phyloP scores from a whole-genome alignment of 2,329 filamentous ascomycete species.

The Fusarium poae region DNA sequence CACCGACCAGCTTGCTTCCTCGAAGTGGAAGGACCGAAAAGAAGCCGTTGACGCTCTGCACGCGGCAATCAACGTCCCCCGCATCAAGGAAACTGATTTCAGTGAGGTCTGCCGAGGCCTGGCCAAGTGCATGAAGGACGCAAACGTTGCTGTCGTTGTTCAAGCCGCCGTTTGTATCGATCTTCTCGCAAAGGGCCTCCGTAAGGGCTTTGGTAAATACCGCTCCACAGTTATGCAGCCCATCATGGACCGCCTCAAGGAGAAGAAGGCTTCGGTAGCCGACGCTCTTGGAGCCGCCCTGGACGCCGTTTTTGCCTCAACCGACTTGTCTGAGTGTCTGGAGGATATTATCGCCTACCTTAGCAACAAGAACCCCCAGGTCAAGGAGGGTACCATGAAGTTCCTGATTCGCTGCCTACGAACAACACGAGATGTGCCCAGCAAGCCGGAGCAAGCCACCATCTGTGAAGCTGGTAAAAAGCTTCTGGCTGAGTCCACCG shows the following conservation, averaged over 20 bases:
- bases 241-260: constrained; percentile 95
- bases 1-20: constrained; percentile 83
- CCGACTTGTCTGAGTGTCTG: constrained; percentile 84
- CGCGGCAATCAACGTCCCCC: constrained; percentile 81
- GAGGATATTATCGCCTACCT: constrained; percentile 89
- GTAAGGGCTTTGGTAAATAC: constrained; percentile 83
- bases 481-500: constrained; percentile 88
- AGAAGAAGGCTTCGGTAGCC: constrained; percentile 91
- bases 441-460: constrained; percentile 83
- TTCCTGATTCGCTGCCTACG: constrained; percentile 91
- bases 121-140: constrained; percentile 98
- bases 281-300: constrained; percentile 89
- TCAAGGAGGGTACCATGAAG: constrained; percentile 94
- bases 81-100: constrained; percentile 92
- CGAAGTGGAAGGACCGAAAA: constrained; percentile 99
- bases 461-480: constrained; percentile 94
- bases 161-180: constrained; percentile 95
- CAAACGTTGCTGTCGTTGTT: constrained; percentile 94
- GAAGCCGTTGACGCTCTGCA: constrained; percentile 89
- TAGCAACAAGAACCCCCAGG: constrained; percentile 95
- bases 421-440: constrained; percentile 84
- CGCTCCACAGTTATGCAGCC: constrained; percentile 84
- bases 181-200: constrained; percentile 85
- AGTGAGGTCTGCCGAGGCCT: constrained; percentile 85
- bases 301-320: constrained; percentile 75